These are phyloP conservation scores for Wickerhamomyces chaumierensis DNA, from an alignment of 805 yeast genomes.

Conservation along the genomic window DNA sequence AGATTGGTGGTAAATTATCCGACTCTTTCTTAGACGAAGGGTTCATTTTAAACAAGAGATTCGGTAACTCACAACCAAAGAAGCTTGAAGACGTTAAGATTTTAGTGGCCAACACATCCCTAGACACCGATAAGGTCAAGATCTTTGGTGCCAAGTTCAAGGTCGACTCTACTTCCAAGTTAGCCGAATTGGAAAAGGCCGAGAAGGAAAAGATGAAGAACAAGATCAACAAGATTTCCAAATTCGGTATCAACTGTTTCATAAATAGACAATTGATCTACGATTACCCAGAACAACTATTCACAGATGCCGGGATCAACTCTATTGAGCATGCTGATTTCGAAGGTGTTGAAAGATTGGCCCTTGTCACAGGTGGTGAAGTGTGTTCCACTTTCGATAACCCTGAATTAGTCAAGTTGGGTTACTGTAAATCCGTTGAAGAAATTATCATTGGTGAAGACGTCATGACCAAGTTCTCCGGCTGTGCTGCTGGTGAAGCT, in stretches of 20 bases:
- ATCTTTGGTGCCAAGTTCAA: slow-evolving; percentile 96
- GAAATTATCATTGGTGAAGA: slow-evolving; percentile 93
- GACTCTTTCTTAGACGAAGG: slow-evolving; percentile 97
- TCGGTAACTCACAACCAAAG: slow-evolving; percentile 93
- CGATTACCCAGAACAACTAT: slow-evolving; percentile 95
- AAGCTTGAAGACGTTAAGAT: slow-evolving; percentile 72
- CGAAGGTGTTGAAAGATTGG: slow-evolving; percentile 93
- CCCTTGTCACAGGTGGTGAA: slow-evolving; percentile 96
- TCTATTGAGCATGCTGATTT: slow-evolving; percentile 97
- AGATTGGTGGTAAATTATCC: slow-evolving; percentile 81
- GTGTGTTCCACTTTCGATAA: slow-evolving; percentile 93
- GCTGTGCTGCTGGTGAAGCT: slow-evolving; percentile 91
- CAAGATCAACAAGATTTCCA: slow-evolving; percentile 82
- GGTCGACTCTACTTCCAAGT: slow-evolving; percentile 88
- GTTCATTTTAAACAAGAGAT: slow-evolving; percentile 79
- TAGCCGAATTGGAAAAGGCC: slow-evolving; percentile 88
- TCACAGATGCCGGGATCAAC: slow-evolving; percentile 77
- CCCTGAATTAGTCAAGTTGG: slow-evolving; percentile 78
- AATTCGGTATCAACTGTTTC: slow-evolving; percentile 79
- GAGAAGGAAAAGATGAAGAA: slow-evolving; percentile 87
- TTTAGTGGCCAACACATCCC: slow-evolving; percentile 86
- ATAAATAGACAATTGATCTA: slow-evolving; percentile 94
- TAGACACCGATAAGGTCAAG: slow-evolving; percentile 96
- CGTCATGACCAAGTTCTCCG: slow-evolving; percentile 82
- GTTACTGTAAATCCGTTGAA: slow-evolving; percentile 82